Evolutionary conservation across 2,329 filamentous ascomycete species (phyloP), one percentile per base, ranked within the genome.

Genomic region (Pseudogymnoascus sp.): DNA sequence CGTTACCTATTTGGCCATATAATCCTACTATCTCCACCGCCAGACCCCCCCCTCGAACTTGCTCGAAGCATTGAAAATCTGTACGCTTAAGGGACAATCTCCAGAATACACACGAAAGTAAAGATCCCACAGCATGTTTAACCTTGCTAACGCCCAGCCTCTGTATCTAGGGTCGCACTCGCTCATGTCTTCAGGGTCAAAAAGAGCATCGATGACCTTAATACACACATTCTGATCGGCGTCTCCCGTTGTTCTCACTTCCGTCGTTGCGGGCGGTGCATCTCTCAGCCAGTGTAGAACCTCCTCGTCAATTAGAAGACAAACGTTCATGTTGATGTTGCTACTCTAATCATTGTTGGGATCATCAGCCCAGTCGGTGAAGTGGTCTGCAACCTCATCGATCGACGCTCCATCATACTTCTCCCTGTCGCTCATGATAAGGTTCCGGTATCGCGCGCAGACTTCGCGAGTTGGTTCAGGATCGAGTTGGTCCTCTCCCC

Each of bases 101-200:
- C 35, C 14, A 37, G 35, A n/a, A 59, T 59, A n/a, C 16, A 59
- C 33, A 59, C 33, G 37, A 18, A 4, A 38, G 37, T 59, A 59
- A 22, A 59, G 57, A 30, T 16, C 9, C 33, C 57, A 58, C 14
- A 41, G 57, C 57, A 22, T 11, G 25, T 36, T n/a, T 8, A 14
- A 16, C 33, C 37, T 59, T 25, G 57, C 33, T 38, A 59, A 41
- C 11, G n/a, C 25, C 57, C 57, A 59, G 57, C 28, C 57, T 14
- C 20, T 38, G n/a, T 59, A 59, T 36, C 57, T 36, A 59, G 57
- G 57, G 30, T 30, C 25, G 14, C 22, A 41, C 33, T 59, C 57
- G 30, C 57, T 59, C 57, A 59, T n/a, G 37, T 36, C 20, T 20
- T 59, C 33, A 38, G 57, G 57, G 25, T 59, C 57, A 59, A 59